Percentiles rank a stretch among this genome's conserved stretches.
Evolutionary conservation across 2,329 filamentous ascomycete species (phyloP).

Genomic region (Colletotrichum gigasporum): DNA sequence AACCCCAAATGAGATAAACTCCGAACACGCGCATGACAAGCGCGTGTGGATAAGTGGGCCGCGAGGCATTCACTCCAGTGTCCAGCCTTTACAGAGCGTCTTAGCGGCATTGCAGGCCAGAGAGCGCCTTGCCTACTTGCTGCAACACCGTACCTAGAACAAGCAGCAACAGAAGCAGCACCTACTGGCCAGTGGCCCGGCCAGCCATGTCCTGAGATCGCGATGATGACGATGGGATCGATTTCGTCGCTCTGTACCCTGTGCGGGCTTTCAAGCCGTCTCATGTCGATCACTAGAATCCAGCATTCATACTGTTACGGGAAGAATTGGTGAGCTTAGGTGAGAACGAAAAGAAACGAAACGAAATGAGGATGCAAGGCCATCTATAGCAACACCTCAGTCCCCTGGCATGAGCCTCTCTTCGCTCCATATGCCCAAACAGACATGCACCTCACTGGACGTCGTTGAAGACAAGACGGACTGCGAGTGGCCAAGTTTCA

Average conservation of each 20-base stretch:
- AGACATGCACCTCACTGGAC: not conserved
- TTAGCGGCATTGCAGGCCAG: too few relatives aligned
- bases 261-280: not conserved
- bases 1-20: conserved; percentile 31
- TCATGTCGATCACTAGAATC: too few relatives aligned
- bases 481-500: conserved; percentile 11
- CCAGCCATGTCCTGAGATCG: not conserved
- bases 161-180: too few relatives aligned
- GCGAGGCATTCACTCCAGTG: not conserved
- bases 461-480: not conserved
- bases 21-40: conserved; percentile 30
- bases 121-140: conserved; percentile 22
- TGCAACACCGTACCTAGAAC: too few relatives aligned
- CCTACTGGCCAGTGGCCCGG: too few relatives aligned
- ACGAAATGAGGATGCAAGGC: too few relatives aligned
- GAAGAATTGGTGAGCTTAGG: too few relatives aligned
- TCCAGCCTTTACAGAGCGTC: not conserved
- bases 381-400: too few relatives aligned
- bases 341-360: too few relatives aligned
- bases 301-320: too few relatives aligned
- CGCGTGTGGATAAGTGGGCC: not conserved
- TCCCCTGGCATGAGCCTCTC: too few relatives aligned
- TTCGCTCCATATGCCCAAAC: too few relatives aligned
- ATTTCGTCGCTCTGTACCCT: not conserved
- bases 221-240: not conserved